Conservation (phyloP, 495 filamentous ascomycete genomes). For the Annulohypoxylon bovei region DNA sequence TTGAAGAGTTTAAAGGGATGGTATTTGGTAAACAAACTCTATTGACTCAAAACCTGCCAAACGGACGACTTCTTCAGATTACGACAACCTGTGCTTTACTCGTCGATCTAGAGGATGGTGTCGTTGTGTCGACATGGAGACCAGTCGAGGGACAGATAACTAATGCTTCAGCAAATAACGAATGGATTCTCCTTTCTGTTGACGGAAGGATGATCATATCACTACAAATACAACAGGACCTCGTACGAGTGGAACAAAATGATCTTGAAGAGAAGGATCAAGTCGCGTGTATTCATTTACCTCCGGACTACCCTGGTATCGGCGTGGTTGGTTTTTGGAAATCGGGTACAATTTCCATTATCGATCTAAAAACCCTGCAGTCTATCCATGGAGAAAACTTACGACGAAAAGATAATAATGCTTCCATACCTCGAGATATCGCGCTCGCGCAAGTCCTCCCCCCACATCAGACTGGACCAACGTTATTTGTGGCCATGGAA, state of each 20-base stretch:
- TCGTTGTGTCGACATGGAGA: slow-evolving; percentile 74
- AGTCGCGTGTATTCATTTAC: slow-evolving; percentile 79
- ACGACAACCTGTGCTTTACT: slow-evolving; percentile 71
- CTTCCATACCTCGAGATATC: slow-evolving; percentile 83
- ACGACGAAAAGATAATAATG: slow-evolving; percentile 68
- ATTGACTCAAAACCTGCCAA: slow-evolving; percentile 69
- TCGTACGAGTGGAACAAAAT: slow-evolving; percentile 66
- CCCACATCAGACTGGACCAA: slow-evolving; percentile 61
- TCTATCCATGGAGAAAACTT: slow-evolving; percentile 56
- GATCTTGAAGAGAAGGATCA: slow-evolving; percentile 72
- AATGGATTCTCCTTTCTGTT: slow-evolving; percentile 74
- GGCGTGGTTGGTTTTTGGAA: slow-evolving; percentile 89
- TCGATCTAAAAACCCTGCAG: slow-evolving; percentile 71
- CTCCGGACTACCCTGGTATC: slow-evolving; percentile 55
- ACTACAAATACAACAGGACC: slow-evolving; percentile 67
- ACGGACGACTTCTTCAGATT: slow-evolving; percentile 77
- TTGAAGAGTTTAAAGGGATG: slow-evolving; percentile 77
- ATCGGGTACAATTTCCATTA: slow-evolving; percentile 74
- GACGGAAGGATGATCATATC: slow-evolving; percentile 74
- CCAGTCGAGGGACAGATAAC: slow-evolving; percentile 73
- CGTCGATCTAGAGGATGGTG: slow-evolving; percentile 74
- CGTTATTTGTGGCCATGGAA: slow-evolving; percentile 91
- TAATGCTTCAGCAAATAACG: slow-evolving; percentile 76
- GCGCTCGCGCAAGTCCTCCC: slow-evolving; percentile 78
- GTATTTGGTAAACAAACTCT: slow-evolving; percentile 76